Evolutionary conservation across 208 protist genomes (phyloP).

Genomic region (Acanthamoeba triangularis): DNA sequence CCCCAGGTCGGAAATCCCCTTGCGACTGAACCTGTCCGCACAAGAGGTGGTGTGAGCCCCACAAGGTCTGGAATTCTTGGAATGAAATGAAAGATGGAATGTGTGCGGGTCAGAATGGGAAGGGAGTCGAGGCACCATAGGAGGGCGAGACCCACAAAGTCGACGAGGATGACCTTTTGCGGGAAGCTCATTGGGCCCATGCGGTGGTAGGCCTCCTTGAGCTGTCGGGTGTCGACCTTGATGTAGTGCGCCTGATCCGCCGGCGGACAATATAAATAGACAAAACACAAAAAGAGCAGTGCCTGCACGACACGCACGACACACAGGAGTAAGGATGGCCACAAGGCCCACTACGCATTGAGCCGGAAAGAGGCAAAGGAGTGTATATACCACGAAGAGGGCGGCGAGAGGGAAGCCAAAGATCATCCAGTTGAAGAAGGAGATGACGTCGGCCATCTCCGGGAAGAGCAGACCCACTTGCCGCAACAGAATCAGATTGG

Average conservation of each 20-base stretch:
- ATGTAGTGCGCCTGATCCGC: background rate
- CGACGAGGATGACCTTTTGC: slow-evolving; percentile 21
- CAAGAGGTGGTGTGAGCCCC: background rate
- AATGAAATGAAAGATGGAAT: too few species aligned
- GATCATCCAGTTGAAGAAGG: slow-evolving; percentile 70
- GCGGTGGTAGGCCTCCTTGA: slow-evolving; percentile 9
- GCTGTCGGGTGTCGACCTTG: slow-evolving; percentile 52
- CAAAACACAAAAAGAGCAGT: background rate
- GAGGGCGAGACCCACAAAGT: slow-evolving; percentile 28
- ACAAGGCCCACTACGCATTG: background rate
- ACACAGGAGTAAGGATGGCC: background rate
- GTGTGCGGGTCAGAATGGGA: too few species aligned
- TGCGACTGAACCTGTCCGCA: slow-evolving; percentile 39
- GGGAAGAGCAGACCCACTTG: slow-evolving; percentile 29
- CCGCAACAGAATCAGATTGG: slow-evolving; percentile 30
- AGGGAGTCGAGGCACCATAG: slow-evolving; percentile 15
- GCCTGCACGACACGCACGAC: background rate
- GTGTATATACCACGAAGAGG: background rate
- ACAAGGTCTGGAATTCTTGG: background rate
- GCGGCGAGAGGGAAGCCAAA: slow-evolving; percentile 24
- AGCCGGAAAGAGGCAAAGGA: background rate
- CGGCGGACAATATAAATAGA: slow-evolving; percentile 26
- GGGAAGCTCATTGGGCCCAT: slow-evolving; percentile 44
- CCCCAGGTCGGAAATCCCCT: background rate
- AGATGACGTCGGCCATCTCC: slow-evolving; percentile 11